Percentiles rank a stretch among this genome's conserved stretches.
Conservation (phyloP, 129 eudicot genomes). For the Centaurea solstitialis region DNA sequence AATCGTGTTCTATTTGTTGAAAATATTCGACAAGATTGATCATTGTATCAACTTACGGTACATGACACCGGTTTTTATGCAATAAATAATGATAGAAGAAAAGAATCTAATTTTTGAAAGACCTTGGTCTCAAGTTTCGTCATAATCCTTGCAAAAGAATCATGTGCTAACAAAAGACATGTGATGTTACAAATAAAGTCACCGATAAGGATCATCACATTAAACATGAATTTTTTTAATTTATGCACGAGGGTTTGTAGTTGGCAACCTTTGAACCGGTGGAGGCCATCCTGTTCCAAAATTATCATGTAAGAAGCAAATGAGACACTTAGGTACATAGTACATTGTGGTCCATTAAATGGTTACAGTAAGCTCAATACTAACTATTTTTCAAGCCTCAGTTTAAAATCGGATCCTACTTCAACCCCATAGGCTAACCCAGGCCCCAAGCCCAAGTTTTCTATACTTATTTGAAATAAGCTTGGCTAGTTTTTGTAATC, state of each 20-base stretch:
- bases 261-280: neutral
- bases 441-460: neutral
- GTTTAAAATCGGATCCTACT: neutral
- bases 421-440: neutral
- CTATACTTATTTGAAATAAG: too few species aligned
- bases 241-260: neutral
- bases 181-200: neutral
- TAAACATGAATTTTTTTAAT: too few species aligned
- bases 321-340: neutral
- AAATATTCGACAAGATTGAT: neutral
- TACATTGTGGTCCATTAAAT: neutral
- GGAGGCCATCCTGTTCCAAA: neutral
- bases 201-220: neutral
- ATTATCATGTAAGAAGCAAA: neutral
- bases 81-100: neutral
- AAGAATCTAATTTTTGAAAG: neutral
- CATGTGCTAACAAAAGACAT: neutral
- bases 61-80: neutral
- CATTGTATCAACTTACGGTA: neutral
- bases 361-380: neutral
- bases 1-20: neutral
- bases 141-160: neutral
- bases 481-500: too few species aligned
- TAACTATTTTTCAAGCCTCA: neutral
- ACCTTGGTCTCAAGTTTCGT: neutral